Evolutionary conservation across 176 grass and related monocot genomes (phyloP).

Genomic region (Olyra latifolia): DNA sequence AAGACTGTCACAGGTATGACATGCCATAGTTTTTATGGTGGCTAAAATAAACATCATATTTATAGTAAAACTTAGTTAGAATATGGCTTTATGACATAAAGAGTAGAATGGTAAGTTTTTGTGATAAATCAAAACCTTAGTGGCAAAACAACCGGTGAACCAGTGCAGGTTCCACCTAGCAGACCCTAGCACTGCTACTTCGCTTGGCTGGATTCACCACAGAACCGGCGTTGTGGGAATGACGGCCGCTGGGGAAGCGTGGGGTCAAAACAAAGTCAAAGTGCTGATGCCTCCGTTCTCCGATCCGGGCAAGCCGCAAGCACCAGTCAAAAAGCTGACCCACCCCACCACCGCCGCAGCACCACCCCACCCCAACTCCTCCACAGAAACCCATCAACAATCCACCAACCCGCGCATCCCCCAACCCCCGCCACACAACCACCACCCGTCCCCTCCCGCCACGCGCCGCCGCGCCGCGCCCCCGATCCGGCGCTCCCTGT

Average conservation of each 20-base stretch:
- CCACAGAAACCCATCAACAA: neutral
- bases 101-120: too few species aligned
- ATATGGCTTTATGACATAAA: too few species aligned
- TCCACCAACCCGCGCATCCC: constrained; percentile 2
- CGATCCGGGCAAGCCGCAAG: constrained; percentile 20
- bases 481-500: constrained; percentile 13
- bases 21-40: too few species aligned
- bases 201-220: neutral
- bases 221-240: neutral
- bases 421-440: neutral
- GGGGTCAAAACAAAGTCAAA: constrained; percentile 50
- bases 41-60: too few species aligned
- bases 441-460: neutral
- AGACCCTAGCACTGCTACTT: too few species aligned
- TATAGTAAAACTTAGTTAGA: too few species aligned
- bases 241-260: neutral
- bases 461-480: neutral
- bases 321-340: constrained; percentile 38
- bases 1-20: too few species aligned
- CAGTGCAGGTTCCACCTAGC: too few species aligned
- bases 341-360: neutral
- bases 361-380: neutral
- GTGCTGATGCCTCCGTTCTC: constrained; percentile 31
- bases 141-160: too few species aligned
- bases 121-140: too few species aligned